Evolutionary conservation across 345 rosid species (phyloP).

Genomic region (Pelargonium nanum): DNA sequence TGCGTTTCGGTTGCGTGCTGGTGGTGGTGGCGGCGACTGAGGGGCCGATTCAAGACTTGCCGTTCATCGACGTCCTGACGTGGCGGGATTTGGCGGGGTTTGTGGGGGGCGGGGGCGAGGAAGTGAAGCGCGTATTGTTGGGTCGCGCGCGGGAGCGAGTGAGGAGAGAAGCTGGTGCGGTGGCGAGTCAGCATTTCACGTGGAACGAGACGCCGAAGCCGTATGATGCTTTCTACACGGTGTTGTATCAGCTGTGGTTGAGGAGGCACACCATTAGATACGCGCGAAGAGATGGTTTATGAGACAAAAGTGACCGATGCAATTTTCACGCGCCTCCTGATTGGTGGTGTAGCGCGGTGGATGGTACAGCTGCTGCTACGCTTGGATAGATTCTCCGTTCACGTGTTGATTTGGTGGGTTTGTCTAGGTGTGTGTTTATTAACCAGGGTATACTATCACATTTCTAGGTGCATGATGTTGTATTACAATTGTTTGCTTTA

Average conservation of each 20-base stretch:
- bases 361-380: too few species aligned
- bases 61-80: constrained; percentile 43
- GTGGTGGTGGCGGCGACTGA: constrained; percentile 41
- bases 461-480: too few species aligned
- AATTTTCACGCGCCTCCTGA: too few species aligned
- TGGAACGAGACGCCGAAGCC: constrained; percentile 44
- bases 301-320: too few species aligned
- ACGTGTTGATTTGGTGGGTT: too few species aligned
- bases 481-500: too few species aligned
- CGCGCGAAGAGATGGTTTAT: constrained; percentile 23
- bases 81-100: constrained; percentile 45
- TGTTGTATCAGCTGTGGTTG: constrained; percentile 57
- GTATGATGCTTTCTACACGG: constrained; percentile 35
- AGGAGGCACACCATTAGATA: constrained; percentile 52
- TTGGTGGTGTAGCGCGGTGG: too few species aligned
- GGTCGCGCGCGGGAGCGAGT: constrained; percentile 14
- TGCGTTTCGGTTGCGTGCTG: constrained; percentile 47
- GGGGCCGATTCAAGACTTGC: constrained; percentile 51
- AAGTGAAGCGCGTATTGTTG: constrained; percentile 26
- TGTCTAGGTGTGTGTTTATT: too few species aligned
- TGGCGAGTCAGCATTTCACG: constrained; percentile 28
- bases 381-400: too few species aligned
- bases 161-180: constrained; percentile 23
- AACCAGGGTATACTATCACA: too few species aligned
- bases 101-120: constrained; percentile 23